A percentile compares a stretch with the other conserved stretches of the same genome.
Conservation (phyloP, 148 eudicot species). For the Chenopodium berlandieri region DNA sequence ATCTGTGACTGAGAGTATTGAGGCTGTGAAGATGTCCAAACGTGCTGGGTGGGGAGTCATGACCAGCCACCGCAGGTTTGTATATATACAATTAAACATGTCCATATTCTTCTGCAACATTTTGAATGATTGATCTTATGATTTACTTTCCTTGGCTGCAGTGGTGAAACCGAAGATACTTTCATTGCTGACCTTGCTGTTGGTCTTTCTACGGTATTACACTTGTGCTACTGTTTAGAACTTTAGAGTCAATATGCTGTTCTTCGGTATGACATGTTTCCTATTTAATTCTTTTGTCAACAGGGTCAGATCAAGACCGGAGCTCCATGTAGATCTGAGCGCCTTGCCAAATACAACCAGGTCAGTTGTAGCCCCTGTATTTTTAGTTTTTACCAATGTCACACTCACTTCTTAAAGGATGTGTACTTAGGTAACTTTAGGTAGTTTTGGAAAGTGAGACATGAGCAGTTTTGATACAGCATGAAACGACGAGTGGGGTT, state of each 20-base stretch:
- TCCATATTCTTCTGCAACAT: background rate
- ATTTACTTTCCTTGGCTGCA: constrained; percentile 23
- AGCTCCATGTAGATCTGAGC: constrained; percentile 83
- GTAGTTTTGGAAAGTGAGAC: background rate
- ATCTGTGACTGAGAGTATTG: constrained; percentile 94
- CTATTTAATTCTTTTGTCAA: background rate
- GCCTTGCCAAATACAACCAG: constrained; percentile 86
- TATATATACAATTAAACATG: background rate
- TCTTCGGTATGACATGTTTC: background rate
- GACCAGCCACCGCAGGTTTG: constrained; percentile 94
- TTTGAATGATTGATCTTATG: constrained; percentile 9
- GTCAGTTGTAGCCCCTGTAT: constrained; percentile 24
- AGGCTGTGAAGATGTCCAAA: constrained; percentile 96
- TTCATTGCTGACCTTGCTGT: constrained; percentile 98
- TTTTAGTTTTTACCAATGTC: background rate
- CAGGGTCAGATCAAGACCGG: constrained; percentile 91
- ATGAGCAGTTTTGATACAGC: background rate
- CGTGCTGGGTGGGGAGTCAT: constrained; percentile 96
- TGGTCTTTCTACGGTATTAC: constrained; percentile 88
- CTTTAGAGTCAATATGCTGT: background rate
- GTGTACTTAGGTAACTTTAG: background rate
- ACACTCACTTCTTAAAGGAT: too few species aligned
- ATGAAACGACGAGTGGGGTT: background rate
- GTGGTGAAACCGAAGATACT: constrained; percentile 98
- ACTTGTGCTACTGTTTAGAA: background rate